Evolutionary conservation across 1,284 basidiomycete genomes (phyloP).

Genomic region (Boletellus sp.): DNA sequence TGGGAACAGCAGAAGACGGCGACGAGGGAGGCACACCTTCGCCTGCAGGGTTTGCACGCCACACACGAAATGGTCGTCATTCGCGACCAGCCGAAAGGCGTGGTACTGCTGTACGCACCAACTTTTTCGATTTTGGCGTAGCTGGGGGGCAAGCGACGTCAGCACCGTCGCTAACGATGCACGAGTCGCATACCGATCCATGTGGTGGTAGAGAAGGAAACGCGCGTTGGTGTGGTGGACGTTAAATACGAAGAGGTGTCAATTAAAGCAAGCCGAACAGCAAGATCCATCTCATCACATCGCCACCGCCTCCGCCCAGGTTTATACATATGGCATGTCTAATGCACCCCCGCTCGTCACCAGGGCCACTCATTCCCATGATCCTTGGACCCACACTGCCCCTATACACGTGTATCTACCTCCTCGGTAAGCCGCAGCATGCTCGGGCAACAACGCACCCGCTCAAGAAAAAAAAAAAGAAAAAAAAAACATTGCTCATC

Average conservation of each 20-base stretch:
- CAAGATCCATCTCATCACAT: conserved; percentile 11
- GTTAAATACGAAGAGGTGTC: conserved; percentile 19
- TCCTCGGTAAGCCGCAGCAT: no score
- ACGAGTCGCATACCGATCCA: conserved; percentile 29
- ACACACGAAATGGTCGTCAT: conserved; percentile 19
- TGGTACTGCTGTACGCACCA: conserved; percentile 48
- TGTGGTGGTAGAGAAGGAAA: conserved; percentile 7
- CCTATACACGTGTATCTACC: no score
- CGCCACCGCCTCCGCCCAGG: conserved; percentile 16
- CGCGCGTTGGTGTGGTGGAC: conserved; percentile 5
- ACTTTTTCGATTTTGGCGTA: conserved; percentile 73
- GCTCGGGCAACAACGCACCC: no score
- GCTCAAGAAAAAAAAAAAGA: neutral
- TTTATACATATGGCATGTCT: no score
- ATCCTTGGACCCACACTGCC: no score
- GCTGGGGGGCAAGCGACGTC: conserved; percentile 33
- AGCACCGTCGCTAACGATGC: conserved; percentile 13
- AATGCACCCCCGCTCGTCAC: no score
- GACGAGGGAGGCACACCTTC: conserved; percentile 45
- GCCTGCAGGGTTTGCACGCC: conserved; percentile 38
- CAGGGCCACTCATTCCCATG: no score
- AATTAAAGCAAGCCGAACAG: conserved; percentile 11
- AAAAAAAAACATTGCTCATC: conserved; percentile 8
- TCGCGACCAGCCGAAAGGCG: conserved; percentile 3
- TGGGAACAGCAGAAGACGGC: neutral